These are phyloP conservation scores for Rhodamnia rubescens DNA, from an alignment of 345 rosid species.

Conservation along the genomic window DNA sequence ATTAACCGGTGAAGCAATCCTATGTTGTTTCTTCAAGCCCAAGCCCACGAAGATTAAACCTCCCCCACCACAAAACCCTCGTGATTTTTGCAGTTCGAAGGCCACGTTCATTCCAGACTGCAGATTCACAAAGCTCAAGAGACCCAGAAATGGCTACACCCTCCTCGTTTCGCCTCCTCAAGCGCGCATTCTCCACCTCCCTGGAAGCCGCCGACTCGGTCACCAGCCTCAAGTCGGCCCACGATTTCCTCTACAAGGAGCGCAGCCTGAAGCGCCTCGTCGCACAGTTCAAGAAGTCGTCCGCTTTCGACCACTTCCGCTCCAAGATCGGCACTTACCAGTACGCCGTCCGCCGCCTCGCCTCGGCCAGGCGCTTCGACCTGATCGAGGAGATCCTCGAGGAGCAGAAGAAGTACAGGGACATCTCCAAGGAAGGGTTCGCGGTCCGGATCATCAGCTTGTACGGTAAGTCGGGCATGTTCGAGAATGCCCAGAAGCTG, in stretches of 20 bases:
- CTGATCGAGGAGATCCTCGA: slow-evolving; percentile 57
- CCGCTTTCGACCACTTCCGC: slow-evolving; percentile 41
- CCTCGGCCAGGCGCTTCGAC: slow-evolving; percentile 25
- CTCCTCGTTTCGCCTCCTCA: slow-evolving; percentile 19
- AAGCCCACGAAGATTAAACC: neutral
- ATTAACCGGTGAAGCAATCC: neutral
- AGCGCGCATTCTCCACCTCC: slow-evolving; percentile 18
- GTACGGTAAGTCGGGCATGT: slow-evolving; percentile 51
- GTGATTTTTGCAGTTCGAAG: neutral
- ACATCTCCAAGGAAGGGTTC: slow-evolving; percentile 51
- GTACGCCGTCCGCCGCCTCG: slow-evolving; percentile 53
- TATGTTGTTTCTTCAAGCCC: neutral
- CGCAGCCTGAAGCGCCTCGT: slow-evolving; percentile 43
- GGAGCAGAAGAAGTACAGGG: slow-evolving; percentile 48
- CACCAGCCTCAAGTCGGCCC: slow-evolving; percentile 11
- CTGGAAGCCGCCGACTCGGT: neutral
- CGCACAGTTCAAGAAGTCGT: slow-evolving; percentile 49
- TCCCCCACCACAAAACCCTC: neutral
- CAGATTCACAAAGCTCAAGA: neutral
- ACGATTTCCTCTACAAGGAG: slow-evolving; percentile 27
- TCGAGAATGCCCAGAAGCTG: slow-evolving; percentile 51
- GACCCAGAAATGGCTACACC: slow-evolving; percentile 8
- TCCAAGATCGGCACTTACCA: slow-evolving; percentile 30
- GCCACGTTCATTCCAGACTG: neutral
- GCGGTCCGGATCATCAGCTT: slow-evolving; percentile 31